Conservation (phyloP, 148 eudicot species). For the Diospyros lotus region DNA sequence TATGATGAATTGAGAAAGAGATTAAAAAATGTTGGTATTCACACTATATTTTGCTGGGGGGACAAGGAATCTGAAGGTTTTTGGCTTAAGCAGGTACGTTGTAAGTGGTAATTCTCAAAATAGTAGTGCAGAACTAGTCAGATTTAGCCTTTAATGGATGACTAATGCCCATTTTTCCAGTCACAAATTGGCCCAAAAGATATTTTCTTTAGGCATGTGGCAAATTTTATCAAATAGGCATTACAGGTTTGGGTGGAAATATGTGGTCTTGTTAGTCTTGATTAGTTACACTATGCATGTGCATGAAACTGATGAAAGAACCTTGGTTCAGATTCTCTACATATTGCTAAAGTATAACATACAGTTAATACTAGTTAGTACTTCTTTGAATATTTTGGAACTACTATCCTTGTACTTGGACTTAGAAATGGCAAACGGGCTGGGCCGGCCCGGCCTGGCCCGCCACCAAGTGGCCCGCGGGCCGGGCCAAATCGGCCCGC, state of each 20-base stretch:
- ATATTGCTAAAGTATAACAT: background rate
- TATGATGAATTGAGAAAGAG: slow-evolving; percentile 68
- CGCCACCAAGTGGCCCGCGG: too few relatives aligned
- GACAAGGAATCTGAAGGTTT: slow-evolving; percentile 88
- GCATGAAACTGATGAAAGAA: background rate
- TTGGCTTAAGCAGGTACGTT: slow-evolving; percentile 82
- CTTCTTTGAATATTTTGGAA: background rate
- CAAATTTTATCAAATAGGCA: background rate
- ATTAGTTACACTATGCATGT: background rate
- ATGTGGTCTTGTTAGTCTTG: background rate
- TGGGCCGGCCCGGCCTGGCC: too few relatives aligned
- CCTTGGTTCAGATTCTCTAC: background rate
- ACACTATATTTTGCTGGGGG: slow-evolving; percentile 79
- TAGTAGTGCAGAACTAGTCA: background rate
- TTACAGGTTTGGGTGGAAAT: background rate
- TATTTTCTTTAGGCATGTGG: background rate
- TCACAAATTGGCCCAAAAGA: background rate
- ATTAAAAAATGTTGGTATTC: slow-evolving; percentile 63
- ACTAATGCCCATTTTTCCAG: background rate
- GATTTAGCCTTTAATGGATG: background rate
- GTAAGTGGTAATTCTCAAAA: slow-evolving; percentile 8
- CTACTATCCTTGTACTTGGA: background rate
- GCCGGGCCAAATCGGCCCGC: too few relatives aligned
- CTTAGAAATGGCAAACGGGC: too few relatives aligned
- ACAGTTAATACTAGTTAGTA: background rate